Evolutionary conservation across 2,329 filamentous ascomycete genomes (phyloP).

Genomic region (Zymoseptoria tritici): DNA sequence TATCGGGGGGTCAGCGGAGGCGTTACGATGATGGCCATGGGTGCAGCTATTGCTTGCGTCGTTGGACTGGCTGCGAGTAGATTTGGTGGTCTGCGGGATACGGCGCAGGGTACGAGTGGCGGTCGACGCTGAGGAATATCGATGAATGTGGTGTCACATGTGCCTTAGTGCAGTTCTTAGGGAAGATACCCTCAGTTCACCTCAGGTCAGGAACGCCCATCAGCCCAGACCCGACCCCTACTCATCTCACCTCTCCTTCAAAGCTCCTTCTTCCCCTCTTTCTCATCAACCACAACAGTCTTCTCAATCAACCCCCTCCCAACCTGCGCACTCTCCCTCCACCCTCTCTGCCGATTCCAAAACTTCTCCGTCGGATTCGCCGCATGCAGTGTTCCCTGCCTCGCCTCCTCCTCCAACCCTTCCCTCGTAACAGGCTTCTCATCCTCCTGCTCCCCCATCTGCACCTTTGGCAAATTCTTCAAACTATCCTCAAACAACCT

Average conservation of each 20-base stretch:
- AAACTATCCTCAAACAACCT: conserved; percentile 68
- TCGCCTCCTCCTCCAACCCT: conserved; percentile 54
- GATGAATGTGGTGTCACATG: no score
- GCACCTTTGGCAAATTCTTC: conserved; percentile 41
- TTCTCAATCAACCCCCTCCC: conserved; percentile 46
- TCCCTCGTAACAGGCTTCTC: conserved; percentile 56
- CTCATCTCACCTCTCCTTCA: conserved; percentile 5
- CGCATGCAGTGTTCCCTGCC: conserved; percentile 33
- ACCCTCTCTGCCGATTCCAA: conserved; percentile 45
- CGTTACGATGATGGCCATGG: no score
- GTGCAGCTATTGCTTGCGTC: no score
- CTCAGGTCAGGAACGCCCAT: no score
- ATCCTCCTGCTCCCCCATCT: conserved; percentile 40
- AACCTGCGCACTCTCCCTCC: conserved; percentile 44
- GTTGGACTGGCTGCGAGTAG: no score
- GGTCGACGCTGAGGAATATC: no score
- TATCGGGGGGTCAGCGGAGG: no score
- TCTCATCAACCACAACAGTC: conserved; percentile 19
- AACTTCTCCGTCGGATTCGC: conserved; percentile 43
- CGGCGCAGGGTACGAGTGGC: no score
- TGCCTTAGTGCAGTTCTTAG: no score
- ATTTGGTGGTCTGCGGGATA: no score
- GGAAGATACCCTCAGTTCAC: no score
- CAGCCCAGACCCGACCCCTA: no score
- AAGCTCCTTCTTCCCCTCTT: conserved; percentile 29